phyloP scores from a whole-genome alignment of 495 filamentous ascomycete species.

The Penicillium riverlandense region DNA sequence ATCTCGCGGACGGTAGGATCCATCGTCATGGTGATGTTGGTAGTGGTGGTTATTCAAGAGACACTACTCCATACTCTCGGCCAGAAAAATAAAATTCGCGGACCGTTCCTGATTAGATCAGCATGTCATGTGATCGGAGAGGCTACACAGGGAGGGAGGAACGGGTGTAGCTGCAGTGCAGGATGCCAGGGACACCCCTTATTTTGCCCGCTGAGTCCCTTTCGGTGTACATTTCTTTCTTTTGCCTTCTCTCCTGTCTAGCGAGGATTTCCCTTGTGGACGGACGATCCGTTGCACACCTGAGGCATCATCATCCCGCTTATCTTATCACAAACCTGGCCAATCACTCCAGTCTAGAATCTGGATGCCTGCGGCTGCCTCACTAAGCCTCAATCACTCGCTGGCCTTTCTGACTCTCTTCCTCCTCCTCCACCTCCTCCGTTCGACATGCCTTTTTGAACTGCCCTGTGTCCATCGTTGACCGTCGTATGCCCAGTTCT shows the following conservation, averaged over 20 bases:
- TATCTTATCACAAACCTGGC: neutral
- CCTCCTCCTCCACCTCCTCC: neutral
- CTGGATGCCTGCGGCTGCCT: constrained; percentile 17
- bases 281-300: neutral
- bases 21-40: constrained; percentile 14
- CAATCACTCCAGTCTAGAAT: constrained; percentile 13
- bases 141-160: no score
- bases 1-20: constrained; percentile 12
- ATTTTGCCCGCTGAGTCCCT: no score
- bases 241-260: no score
- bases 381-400: neutral
- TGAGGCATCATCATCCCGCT: neutral
- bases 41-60: neutral
- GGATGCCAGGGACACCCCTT: no score
- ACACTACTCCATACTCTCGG: neutral
- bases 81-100: neutral
- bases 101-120: neutral
- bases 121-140: no score
- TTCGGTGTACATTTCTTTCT: no score
- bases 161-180: no score
- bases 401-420: constrained; percentile 3
- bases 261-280: neutral
- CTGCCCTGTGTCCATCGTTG: neutral
- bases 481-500: neutral
- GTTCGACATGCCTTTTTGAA: neutral